Percentiles rank a stretch among this genome's conserved stretches.
phyloP scores from a whole-genome alignment of 768 basidiomycete species.

The Trametes meyenii region DNA sequence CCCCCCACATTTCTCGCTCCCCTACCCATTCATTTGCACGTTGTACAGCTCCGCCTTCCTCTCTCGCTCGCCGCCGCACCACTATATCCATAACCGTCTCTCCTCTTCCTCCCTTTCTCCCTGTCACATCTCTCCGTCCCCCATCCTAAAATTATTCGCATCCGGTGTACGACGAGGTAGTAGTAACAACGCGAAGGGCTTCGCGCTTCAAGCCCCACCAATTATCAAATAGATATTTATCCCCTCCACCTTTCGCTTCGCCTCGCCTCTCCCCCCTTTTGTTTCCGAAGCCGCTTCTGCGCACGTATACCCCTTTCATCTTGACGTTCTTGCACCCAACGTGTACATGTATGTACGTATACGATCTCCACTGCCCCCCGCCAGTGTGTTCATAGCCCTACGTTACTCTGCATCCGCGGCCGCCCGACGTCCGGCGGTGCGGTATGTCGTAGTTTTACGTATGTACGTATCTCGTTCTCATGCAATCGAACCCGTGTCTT shows the following conservation, averaged over 20 bases:
- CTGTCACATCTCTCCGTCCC: slow-evolving; percentile 15
- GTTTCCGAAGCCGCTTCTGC: neutral
- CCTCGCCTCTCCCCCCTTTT: neutral
- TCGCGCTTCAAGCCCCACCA: slow-evolving; percentile 50
- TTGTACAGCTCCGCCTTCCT: slow-evolving; percentile 12
- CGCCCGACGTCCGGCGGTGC: neutral
- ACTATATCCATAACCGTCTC: slow-evolving; percentile 23
- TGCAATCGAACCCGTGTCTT: slow-evolving; percentile 11
- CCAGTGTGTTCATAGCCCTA: slow-evolving; percentile 13
- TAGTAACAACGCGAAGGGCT: slow-evolving; percentile 48
- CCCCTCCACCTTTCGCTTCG: slow-evolving; percentile 8
- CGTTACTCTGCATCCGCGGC: slow-evolving; percentile 11
- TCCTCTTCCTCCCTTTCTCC: slow-evolving; percentile 8
- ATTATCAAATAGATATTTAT: slow-evolving; percentile 33
- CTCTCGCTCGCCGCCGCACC: slow-evolving; percentile 9
- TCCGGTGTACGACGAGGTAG: slow-evolving; percentile 25
- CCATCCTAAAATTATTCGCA: slow-evolving; percentile 22
- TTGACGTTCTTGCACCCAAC: neutral
- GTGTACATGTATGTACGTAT: neutral
- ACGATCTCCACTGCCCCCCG: slow-evolving; percentile 7
- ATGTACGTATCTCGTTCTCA: slow-evolving; percentile 15
- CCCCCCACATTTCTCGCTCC: neutral
- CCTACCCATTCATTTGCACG: slow-evolving; percentile 1
- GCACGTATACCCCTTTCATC: neutral
- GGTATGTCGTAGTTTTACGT: slow-evolving; percentile 15